Conservation (phyloP, 176 grass and related monocot genomes). For the Tuctoria greenei region DNA sequence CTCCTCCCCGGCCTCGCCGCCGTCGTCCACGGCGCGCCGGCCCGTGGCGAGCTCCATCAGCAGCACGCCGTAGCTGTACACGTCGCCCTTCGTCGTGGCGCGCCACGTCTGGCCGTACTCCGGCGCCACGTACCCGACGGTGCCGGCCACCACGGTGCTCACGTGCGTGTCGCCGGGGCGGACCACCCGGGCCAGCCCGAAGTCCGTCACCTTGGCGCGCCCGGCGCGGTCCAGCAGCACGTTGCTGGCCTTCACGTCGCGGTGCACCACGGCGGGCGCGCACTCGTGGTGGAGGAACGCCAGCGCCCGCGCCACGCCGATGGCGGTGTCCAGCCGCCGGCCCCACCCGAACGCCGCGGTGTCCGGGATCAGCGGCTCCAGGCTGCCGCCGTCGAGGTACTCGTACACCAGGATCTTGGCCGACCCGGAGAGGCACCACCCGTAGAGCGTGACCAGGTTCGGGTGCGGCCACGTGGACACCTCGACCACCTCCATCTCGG, state of each 20-base stretch:
- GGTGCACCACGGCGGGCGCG: slow-evolving; percentile 80
- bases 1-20: no score
- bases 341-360: slow-evolving; percentile 36
- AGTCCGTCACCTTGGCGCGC: slow-evolving; percentile 76
- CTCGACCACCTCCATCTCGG: slow-evolving; percentile 90
- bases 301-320: slow-evolving; percentile 68
- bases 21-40: slow-evolving; percentile 56
- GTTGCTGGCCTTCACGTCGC: slow-evolving; percentile 96
- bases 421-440: slow-evolving; percentile 79
- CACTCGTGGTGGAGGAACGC: slow-evolving; percentile 91
- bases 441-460: slow-evolving; percentile 78
- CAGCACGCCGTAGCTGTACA: slow-evolving; percentile 90
- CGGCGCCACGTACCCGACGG: slow-evolving; percentile 91
- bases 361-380: slow-evolving; percentile 65
- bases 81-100: slow-evolving; percentile 84
- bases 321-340: slow-evolving; percentile 50
- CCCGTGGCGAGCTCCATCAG: slow-evolving; percentile 84
- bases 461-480: slow-evolving; percentile 72
- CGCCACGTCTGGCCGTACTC: slow-evolving; percentile 88
- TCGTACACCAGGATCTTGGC: slow-evolving; percentile 89
- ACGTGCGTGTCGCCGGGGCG: slow-evolving; percentile 75
- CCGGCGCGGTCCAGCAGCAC: slow-evolving; percentile 63
- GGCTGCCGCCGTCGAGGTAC: slow-evolving; percentile 74
- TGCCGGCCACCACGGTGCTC: slow-evolving; percentile 91
- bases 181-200: slow-evolving; percentile 77